phyloP scores from a whole-genome alignment of 805 yeast genomes.

The Saturnispora ahearnii region DNA sequence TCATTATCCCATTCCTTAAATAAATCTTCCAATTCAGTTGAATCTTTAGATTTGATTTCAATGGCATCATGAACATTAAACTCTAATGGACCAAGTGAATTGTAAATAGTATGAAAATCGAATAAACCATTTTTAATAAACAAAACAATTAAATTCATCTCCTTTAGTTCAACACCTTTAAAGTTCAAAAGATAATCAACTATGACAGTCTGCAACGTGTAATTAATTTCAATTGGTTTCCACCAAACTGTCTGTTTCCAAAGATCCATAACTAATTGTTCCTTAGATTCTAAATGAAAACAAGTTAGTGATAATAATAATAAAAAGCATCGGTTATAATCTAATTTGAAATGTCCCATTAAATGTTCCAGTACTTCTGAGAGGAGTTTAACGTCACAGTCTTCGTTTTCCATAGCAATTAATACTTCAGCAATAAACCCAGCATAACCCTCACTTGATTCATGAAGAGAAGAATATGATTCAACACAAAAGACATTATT shows the following conservation, averaged over 20 bases:
- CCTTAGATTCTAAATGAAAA: slow-evolving; percentile 34
- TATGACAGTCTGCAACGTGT: slow-evolving; percentile 17
- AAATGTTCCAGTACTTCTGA: slow-evolving; percentile 42
- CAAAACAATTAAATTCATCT: slow-evolving; percentile 34
- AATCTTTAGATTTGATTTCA: slow-evolving; percentile 13
- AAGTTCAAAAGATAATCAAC: slow-evolving; percentile 22
- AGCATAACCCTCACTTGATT: slow-evolving; percentile 72
- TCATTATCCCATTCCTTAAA: slow-evolving; percentile 38
- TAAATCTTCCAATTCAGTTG: slow-evolving; percentile 32
- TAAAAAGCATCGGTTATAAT: slow-evolving; percentile 62
- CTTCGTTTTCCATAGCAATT: slow-evolving; percentile 29
- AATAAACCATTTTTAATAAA: slow-evolving; percentile 60
- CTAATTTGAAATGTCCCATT: slow-evolving; percentile 70
- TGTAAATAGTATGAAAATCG: slow-evolving; percentile 52
- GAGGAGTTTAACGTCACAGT: slow-evolving; percentile 29
- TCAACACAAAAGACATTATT: slow-evolving; percentile 23
- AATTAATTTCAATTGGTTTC: slow-evolving; percentile 23
- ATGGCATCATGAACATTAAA: slow-evolving; percentile 13
- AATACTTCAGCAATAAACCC: slow-evolving; percentile 46
- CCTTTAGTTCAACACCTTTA: slow-evolving; percentile 10
- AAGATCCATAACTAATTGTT: slow-evolving; percentile 39
- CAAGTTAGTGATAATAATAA: slow-evolving; percentile 47
- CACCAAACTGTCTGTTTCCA: slow-evolving; percentile 57
- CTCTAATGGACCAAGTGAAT: slow-evolving; percentile 43
- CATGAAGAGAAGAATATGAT: slow-evolving; percentile 54